Evolutionary conservation across 306 rosid genomes (phyloP).

Genomic region (Acacia crassicarpa): DNA sequence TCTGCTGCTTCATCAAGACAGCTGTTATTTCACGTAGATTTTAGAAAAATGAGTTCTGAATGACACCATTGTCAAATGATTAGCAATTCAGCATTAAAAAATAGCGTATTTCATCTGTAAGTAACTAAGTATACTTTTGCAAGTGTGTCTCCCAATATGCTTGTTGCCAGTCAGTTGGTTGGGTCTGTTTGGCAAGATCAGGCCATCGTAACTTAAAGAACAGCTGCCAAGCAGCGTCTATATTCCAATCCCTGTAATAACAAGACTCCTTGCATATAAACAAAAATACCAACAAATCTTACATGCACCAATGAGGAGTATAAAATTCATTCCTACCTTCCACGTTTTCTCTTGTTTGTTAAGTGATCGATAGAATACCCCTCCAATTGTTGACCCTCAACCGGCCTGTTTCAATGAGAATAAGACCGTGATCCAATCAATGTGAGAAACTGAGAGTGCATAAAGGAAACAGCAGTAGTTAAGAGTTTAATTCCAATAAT

Average conservation of each 20-base stretch:
- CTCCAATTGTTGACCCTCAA: slow-evolving; percentile 35
- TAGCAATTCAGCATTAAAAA: neutral
- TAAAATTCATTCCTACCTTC: slow-evolving; percentile 49
- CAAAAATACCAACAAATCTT: slow-evolving; percentile 10
- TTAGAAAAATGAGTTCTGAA: slow-evolving; percentile 33
- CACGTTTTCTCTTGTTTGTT: slow-evolving; percentile 60
- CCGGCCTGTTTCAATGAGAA: slow-evolving; percentile 51
- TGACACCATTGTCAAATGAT: slow-evolving; percentile 4
- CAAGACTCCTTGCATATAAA: slow-evolving; percentile 19
- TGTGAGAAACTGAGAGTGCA: neutral
- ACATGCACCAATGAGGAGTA: slow-evolving; percentile 17
- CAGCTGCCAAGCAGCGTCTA: slow-evolving; percentile 58
- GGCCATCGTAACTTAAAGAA: slow-evolving; percentile 64
- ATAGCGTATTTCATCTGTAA: slow-evolving; percentile 5
- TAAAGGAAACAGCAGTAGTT: slow-evolving; percentile 4
- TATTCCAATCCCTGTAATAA: slow-evolving; percentile 51
- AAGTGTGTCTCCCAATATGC: slow-evolving; percentile 85
- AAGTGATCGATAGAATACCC: slow-evolving; percentile 33
- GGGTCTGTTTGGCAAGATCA: slow-evolving; percentile 32
- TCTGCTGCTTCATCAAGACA: slow-evolving; percentile 87
- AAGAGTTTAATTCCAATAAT: neutral
- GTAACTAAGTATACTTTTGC: slow-evolving; percentile 77
- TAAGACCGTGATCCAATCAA: slow-evolving; percentile 1
- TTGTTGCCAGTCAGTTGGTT: slow-evolving; percentile 66
- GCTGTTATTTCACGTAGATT: slow-evolving; percentile 48